A percentile compares a stretch with the other conserved stretches of the same genome.
Evolutionary conservation across 768 basidiomycete genomes (phyloP).

Genomic region (Neoboletus magnificus): DNA sequence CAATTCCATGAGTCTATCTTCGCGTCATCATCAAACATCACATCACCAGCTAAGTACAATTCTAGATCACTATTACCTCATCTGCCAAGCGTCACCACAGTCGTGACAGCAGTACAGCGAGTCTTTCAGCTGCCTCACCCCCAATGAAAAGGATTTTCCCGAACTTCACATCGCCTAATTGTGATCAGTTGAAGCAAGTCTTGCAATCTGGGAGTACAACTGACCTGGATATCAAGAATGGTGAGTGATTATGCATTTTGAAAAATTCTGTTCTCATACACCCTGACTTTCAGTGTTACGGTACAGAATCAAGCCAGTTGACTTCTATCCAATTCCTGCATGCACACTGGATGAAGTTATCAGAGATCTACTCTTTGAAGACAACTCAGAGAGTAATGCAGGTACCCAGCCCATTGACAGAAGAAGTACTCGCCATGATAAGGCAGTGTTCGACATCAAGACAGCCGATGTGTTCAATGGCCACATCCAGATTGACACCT

Average conservation of each 20-base stretch:
- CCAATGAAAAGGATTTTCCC: not conserved
- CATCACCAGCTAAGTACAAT: not conserved
- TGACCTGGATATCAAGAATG: not conserved
- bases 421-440: not conserved
- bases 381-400: not conserved
- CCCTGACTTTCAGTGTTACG: not conserved
- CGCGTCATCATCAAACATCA: not conserved
- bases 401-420: too few species aligned
- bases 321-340: not conserved
- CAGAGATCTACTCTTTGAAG: not conserved
- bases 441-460: not conserved
- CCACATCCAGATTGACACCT: not conserved
- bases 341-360: not conserved
- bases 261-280: not conserved
- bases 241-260: not conserved
- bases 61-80: not conserved
- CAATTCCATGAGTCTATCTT: not conserved
- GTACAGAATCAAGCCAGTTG: not conserved
- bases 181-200: not conserved
- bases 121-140: not conserved
- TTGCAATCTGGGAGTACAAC: not conserved
- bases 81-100: not conserved
- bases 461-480: not conserved
- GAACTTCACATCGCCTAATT: not conserved
- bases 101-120: not conserved